Percentiles rank a stretch among this genome's conserved stretches.
phyloP scores from a whole-genome alignment of 805 yeast genomes.

The Schwanniomyces occidentalis region DNA sequence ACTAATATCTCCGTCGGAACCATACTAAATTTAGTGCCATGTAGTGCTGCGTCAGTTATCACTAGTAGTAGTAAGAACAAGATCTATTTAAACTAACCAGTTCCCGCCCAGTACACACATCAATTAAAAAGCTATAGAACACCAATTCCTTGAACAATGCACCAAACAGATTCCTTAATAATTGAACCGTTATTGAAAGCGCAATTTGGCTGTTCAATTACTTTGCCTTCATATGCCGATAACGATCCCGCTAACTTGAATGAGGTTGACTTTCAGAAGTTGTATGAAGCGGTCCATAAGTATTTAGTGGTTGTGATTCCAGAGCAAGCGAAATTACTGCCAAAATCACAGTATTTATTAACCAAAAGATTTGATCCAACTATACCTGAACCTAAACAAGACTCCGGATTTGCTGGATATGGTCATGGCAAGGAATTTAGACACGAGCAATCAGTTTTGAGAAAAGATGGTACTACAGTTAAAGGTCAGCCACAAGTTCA shows the following conservation, averaged over 20 bases:
- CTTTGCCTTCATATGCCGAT: constrained; percentile 60
- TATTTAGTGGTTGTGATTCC: constrained; percentile 77
- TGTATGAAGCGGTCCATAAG: constrained; percentile 64
- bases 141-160: constrained; percentile 15
- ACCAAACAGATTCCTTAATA: constrained; percentile 15
- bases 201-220: constrained; percentile 70
- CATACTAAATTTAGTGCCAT: no score
- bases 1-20: no score
- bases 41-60: no score
- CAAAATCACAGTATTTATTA: constrained; percentile 72
- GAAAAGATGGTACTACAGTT: constrained; percentile 77
- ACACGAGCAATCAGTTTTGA: constrained; percentile 58
- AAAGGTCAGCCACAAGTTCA: constrained; percentile 88
- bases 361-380: constrained; percentile 81
- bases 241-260: constrained; percentile 71
- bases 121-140: no score
- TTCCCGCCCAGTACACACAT: no score
- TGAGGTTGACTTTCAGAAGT: constrained; percentile 61
- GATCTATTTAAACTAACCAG: no score
- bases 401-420: constrained; percentile 51
- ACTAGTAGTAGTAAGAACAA: no score
- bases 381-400: constrained; percentile 40
- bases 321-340: constrained; percentile 63
- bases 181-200: constrained; percentile 49
- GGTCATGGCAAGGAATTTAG: constrained; percentile 80